Percentiles rank a stretch among this genome's conserved stretches.
These are phyloP conservation scores for Thinopyrum elongatum DNA, from an alignment of 176 grass and related monocot species.

Conservation along the genomic window DNA sequence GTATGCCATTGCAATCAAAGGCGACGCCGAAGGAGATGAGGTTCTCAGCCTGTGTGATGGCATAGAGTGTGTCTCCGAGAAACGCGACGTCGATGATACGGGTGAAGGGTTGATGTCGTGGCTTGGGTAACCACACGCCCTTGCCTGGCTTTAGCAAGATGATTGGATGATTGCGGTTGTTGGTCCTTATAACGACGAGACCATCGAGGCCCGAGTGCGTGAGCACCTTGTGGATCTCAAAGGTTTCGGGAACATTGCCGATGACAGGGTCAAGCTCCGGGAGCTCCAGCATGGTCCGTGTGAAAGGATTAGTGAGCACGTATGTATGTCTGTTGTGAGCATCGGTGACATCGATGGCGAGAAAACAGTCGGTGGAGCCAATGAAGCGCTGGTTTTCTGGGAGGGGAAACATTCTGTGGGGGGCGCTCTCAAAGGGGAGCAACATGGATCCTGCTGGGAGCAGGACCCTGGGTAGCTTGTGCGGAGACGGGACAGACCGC, in stretches of 20 bases:
- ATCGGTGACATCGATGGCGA: background rate
- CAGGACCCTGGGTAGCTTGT: background rate
- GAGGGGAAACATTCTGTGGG: background rate
- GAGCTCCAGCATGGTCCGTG: background rate
- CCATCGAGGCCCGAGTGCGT: background rate
- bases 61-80: background rate
- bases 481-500: background rate
- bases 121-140: background rate
- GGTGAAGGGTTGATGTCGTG: background rate
- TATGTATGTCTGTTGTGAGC: background rate
- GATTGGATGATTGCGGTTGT: background rate
- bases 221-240: background rate
- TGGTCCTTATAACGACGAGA: background rate
- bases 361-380: background rate
- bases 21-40: background rate
- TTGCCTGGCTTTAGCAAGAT: background rate
- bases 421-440: background rate
- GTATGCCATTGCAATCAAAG: background rate
- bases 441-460: background rate
- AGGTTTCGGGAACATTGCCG: background rate
- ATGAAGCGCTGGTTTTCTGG: background rate
- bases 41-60: background rate
- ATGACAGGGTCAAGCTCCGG: background rate
- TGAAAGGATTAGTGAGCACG: background rate
- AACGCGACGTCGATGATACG: background rate